Evolutionary conservation across 805 yeast genomes (phyloP).

Genomic region (Yamadazyma ubonensis): DNA sequence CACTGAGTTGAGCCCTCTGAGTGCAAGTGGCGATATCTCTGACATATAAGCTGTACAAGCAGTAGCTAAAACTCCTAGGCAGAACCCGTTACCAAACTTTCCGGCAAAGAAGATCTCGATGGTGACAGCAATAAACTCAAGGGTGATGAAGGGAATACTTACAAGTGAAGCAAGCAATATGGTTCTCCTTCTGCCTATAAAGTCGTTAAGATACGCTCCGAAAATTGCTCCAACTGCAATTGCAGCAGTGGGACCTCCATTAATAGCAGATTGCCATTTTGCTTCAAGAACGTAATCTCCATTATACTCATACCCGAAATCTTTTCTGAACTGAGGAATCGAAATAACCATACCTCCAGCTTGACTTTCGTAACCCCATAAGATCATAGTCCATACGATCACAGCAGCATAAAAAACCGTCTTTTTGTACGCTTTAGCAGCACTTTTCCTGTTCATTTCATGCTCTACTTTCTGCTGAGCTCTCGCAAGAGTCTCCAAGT

Average conservation of each 20-base stretch:
- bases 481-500: conserved; percentile 14
- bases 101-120: conserved; percentile 12
- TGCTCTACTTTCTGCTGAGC: conserved; percentile 20
- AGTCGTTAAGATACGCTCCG: conserved; percentile 10
- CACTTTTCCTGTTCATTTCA: conserved; percentile 11
- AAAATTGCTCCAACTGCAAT: conserved; percentile 3
- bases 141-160: conserved; percentile 8
- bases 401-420: conserved; percentile 6
- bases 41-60: conserved; percentile 11
- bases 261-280: conserved; percentile 7
- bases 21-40: conserved; percentile 9
- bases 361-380: conserved; percentile 9
- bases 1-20: conserved; percentile 12
- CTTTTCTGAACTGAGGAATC: conserved; percentile 9
- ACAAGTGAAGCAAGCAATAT: conserved; percentile 1
- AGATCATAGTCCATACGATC: conserved; percentile 9
- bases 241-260: conserved; percentile 9
- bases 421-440: conserved; percentile 6
- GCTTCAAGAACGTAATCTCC: conserved; percentile 9
- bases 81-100: conserved; percentile 10
- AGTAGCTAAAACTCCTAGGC: conserved; percentile 10
- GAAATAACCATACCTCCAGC: conserved; percentile 12
- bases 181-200: conserved; percentile 10
- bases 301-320: conserved; percentile 9
- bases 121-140: conserved; percentile 10